A percentile compares a stretch with the other conserved stretches of the same genome.
phyloP scores from a whole-genome alignment of 495 filamentous ascomycete species.

The Durotheca rogersii region DNA sequence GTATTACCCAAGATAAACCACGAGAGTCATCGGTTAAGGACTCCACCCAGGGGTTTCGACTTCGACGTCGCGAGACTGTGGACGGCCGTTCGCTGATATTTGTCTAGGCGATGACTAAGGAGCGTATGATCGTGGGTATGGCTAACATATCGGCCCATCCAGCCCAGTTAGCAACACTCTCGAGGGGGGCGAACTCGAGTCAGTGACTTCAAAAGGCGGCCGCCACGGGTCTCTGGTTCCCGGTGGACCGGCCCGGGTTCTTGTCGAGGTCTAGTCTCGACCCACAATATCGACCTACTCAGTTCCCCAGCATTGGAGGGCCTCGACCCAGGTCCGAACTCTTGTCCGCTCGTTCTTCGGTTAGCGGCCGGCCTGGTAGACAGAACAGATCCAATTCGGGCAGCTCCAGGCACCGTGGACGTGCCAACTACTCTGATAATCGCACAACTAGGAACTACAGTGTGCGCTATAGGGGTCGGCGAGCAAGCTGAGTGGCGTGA shows the following conservation, averaged over 20 bases:
- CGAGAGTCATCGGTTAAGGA: slow-evolving; percentile 24
- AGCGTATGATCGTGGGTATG: slow-evolving; percentile 2
- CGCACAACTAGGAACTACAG: slow-evolving; percentile 12
- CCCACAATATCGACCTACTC: slow-evolving; percentile 1
- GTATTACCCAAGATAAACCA: slow-evolving; percentile 22
- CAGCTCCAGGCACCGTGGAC: slow-evolving; percentile 3
- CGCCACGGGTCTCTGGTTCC: slow-evolving; percentile 1
- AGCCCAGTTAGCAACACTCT: background rate
- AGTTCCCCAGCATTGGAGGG: slow-evolving; percentile 2
- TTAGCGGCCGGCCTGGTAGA: background rate
- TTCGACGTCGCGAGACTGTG: slow-evolving; percentile 19
- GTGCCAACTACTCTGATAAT: slow-evolving; percentile 9
- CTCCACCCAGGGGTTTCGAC: slow-evolving; percentile 28
- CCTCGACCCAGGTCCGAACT: background rate
- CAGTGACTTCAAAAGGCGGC: slow-evolving; percentile 14
- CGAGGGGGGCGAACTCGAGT: background rate
- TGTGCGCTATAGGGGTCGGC: slow-evolving; percentile 31
- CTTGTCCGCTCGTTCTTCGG: background rate
- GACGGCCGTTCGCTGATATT: slow-evolving; percentile 10
- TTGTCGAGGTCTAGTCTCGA: slow-evolving; percentile 3
- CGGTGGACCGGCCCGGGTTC: background rate
- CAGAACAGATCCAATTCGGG: slow-evolving; percentile 1
- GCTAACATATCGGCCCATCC: background rate
- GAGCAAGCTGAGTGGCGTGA: slow-evolving; percentile 40
- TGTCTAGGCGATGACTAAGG: slow-evolving; percentile 8